phyloP scores from a whole-genome alignment of 108 stramenopile species.

The Nitzschia sp. region DNA sequence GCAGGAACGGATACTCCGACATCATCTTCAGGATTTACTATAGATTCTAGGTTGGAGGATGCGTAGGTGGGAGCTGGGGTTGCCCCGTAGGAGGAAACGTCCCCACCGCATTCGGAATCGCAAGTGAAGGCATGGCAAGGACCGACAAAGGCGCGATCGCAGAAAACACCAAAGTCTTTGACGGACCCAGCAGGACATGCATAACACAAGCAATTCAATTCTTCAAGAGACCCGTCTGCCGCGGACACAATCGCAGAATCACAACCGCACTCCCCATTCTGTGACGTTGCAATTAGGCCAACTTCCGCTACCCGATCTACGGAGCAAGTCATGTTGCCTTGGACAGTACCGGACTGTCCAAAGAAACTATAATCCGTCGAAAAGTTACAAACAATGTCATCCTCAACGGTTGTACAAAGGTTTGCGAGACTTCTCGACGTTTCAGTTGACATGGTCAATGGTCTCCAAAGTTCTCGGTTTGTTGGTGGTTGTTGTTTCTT shows the following conservation, averaged over 20 bases:
- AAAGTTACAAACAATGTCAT: neutral
- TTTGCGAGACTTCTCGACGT: too few species aligned
- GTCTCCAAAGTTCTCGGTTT: too few species aligned
- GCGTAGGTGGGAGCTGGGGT: neutral
- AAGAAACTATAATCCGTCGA: neutral
- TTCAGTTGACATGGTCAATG: too few species aligned
- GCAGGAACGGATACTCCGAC: neutral
- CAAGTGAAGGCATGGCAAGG: neutral
- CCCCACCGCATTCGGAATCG: neutral
- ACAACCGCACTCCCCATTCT: neutral
- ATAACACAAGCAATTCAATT: slow-evolving; percentile 4
- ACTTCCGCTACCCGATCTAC: neutral
- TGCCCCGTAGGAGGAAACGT: neutral
- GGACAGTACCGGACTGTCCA: neutral
- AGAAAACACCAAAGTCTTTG: neutral
- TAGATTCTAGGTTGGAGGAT: neutral
- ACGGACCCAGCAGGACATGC: slow-evolving; percentile 7
- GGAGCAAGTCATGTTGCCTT: neutral
- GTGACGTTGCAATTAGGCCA: neutral
- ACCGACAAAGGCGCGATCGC: neutral
- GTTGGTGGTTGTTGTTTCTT: too few species aligned
- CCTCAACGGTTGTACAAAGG: neutral
- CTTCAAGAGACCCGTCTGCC: neutral
- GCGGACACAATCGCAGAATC: neutral
- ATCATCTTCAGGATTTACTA: neutral